A percentile compares a stretch with the other conserved stretches of the same genome.
Evolutionary conservation across 306 rosid species (phyloP).

Genomic region (Inga laurina): DNA sequence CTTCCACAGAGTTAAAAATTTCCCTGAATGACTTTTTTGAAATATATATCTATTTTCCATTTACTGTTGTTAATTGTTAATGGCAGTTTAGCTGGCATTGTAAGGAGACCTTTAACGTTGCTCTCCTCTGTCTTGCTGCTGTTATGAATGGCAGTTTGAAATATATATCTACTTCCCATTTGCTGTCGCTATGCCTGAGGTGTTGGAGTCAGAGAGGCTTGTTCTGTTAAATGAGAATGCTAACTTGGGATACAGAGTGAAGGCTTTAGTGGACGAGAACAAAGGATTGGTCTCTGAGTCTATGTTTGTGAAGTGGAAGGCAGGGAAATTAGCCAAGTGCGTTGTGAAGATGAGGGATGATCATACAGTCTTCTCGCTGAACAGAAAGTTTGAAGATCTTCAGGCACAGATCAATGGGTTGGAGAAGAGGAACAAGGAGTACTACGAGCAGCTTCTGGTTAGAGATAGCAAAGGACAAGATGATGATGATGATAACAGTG

Average conservation of each 20-base stretch:
- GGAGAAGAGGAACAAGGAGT: slow-evolving; percentile 71
- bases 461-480: slow-evolving; percentile 22
- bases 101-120: too few species aligned
- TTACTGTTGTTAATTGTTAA: too few species aligned
- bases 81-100: too few species aligned
- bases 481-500: slow-evolving; percentile 5
- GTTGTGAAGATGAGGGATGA: slow-evolving; percentile 82
- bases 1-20: too few species aligned
- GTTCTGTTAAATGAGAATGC: slow-evolving; percentile 84
- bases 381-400: slow-evolving; percentile 78
- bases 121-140: too few species aligned
- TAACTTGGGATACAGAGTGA: slow-evolving; percentile 57
- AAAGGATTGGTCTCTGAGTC: slow-evolving; percentile 75
- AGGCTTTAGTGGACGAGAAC: slow-evolving; percentile 72
- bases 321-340: slow-evolving; percentile 19
- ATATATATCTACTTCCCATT: too few species aligned
- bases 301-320: slow-evolving; percentile 61
- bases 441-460: slow-evolving; percentile 60
- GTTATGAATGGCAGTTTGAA: background rate
- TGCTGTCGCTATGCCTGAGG: too few species aligned
- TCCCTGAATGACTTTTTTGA: too few species aligned
- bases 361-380: slow-evolving; percentile 71
- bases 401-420: slow-evolving; percentile 77
- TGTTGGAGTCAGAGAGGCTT: slow-evolving; percentile 39
- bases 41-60: too few species aligned